Evolutionary conservation across 2,329 filamentous ascomycete genomes (phyloP), one percentile per base, ranked within the genome.

Genomic region (Lasiodiplodia citricola): DNA sequence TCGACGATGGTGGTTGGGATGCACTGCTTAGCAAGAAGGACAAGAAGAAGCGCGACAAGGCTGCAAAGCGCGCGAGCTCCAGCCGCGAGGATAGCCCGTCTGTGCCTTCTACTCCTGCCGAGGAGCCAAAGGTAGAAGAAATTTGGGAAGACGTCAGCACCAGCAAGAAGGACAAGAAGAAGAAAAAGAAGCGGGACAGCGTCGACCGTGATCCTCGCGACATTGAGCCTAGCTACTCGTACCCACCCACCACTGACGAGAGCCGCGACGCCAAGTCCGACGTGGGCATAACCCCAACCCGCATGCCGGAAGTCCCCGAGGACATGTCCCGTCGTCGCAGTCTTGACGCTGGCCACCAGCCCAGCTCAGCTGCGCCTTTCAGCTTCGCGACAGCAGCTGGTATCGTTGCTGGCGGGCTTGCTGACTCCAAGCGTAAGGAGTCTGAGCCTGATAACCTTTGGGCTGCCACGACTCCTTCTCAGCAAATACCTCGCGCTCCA

Each of bases 131-230:
- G 21, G 54, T 41, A 6, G 54, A 67, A 55, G 65, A 60, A n/a
- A 11, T 67, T 14, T 67, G 65, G 65, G 65, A 67, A 41, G 65
- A 65, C 28, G 56, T 69, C 37, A 60, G 73, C 7, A 21, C 60
- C 47, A 16, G 73, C 71, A 77, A 50, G 31, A 68, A 73, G 69
- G 77, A 78, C 70, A 70, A 67, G 69, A 78, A 76, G 68, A 77
- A 75, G 67, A 74, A 74, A 11, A 79, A 77, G 68, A 74, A 74
- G 21, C 16, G 73, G 73, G 67, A 72, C 56, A 70, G 72, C 72
- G 73, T 75, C 10, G 80, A 81, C 44, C 77, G 76, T 54, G 80
- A 82, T 69, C 71, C 72, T 16, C 69, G 72, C 18, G 76, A 75
- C 51, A 68, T 73, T 28, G 75, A 75, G 54, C 71, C 74, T 35